These are phyloP conservation scores for Metschnikowia amazonensis DNA, from an alignment of 805 yeast genomes.

Conservation along the genomic window DNA sequence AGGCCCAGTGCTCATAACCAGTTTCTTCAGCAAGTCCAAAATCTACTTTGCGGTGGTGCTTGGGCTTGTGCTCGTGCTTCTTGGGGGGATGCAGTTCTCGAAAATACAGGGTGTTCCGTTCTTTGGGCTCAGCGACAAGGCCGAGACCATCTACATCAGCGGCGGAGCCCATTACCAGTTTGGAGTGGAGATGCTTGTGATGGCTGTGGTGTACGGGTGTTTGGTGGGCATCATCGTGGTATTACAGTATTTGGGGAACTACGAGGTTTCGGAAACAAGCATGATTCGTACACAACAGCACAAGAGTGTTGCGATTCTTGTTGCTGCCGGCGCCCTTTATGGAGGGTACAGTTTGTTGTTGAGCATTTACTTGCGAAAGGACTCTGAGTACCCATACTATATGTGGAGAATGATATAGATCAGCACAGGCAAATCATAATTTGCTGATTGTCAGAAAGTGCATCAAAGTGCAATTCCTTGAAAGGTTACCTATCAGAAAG, in stretches of 20 bases:
- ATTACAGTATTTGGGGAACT: slow-evolving; percentile 38
- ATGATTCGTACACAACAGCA: slow-evolving; percentile 18
- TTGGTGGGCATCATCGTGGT: slow-evolving; percentile 41
- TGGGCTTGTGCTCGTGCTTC: slow-evolving; percentile 39
- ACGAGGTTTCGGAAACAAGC: slow-evolving; percentile 22
- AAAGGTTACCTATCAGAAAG: too few relatives aligned
- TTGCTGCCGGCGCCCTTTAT: slow-evolving; percentile 23
- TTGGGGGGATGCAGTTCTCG: slow-evolving; percentile 65
- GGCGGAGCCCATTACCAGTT: slow-evolving; percentile 69
- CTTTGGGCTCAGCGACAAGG: slow-evolving; percentile 48
- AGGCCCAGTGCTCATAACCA: slow-evolving; percentile 28
- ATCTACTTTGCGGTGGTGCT: slow-evolving; percentile 29
- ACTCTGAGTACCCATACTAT: slow-evolving; percentile 46
- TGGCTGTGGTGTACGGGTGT: slow-evolving; percentile 47
- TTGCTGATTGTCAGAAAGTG: too few relatives aligned
- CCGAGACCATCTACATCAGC: slow-evolving; percentile 52
- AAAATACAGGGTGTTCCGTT: slow-evolving; percentile 60
- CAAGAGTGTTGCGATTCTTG: slow-evolving; percentile 19
- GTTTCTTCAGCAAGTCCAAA: slow-evolving; percentile 20
- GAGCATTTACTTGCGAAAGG: slow-evolving; percentile 44
- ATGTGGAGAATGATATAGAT: slow-evolving; percentile 28
- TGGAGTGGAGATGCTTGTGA: slow-evolving; percentile 60
- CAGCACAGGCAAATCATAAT: too few relatives aligned
- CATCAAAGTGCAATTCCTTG: too few relatives aligned
- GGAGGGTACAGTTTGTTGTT: slow-evolving; percentile 44